A percentile compares a stretch with the other conserved stretches of the same genome.
Evolutionary conservation across 768 basidiomycete species (phyloP).

Genomic region (Suillus americanus): DNA sequence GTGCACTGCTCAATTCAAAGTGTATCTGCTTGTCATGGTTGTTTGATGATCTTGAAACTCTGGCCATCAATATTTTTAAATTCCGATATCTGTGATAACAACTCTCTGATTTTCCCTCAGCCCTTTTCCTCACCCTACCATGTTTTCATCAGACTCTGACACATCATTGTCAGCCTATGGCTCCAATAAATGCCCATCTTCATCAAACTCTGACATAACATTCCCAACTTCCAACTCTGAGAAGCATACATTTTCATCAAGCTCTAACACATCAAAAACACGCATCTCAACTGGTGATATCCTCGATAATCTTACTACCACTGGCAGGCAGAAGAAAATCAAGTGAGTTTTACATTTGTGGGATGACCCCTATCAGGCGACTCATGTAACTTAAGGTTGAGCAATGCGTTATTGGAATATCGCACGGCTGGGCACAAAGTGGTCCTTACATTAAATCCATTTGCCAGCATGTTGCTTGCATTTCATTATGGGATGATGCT

Average conservation of each 20-base stretch:
- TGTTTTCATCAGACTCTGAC: not conserved
- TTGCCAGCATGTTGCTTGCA: not conserved
- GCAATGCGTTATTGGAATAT: not conserved
- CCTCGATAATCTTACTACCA: not conserved
- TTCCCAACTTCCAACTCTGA: not conserved
- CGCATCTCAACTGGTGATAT: not conserved
- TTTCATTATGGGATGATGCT: not conserved
- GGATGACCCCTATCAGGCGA: not conserved
- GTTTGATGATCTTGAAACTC: too few species aligned
- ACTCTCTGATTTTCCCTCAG: not conserved
- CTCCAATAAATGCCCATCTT: not conserved
- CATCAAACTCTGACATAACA: not conserved
- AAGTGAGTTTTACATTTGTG: not conserved
- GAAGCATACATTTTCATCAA: not conserved
- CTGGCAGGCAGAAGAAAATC: not conserved
- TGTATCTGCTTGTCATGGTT: too few species aligned
- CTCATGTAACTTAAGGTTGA: not conserved
- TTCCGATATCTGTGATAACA: not conserved
- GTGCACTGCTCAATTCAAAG: too few species aligned
- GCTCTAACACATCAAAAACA: not conserved
- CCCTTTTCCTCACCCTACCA: not conserved
- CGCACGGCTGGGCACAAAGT: not conserved
- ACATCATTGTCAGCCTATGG: not conserved
- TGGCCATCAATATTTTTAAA: too few species aligned
- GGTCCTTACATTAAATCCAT: not conserved